Percentiles rank a stretch among this genome's conserved stretches.
Conservation (phyloP, 139 green algal species). For the Coelastrella sp. region DNA sequence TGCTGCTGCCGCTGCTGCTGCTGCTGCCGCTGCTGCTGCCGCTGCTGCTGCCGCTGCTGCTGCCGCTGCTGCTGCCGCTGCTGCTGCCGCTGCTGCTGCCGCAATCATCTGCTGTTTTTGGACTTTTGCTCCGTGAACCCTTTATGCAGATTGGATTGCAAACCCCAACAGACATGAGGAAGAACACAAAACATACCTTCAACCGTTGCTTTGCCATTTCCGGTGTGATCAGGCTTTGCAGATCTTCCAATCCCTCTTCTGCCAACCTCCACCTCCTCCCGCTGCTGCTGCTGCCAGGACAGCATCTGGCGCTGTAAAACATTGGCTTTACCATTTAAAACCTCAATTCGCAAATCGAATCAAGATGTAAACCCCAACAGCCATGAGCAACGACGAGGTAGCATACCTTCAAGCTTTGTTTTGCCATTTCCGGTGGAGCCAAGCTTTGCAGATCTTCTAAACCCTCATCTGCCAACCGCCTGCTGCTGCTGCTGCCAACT, state of each 20-base stretch:
- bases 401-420: constrained; percentile 4
- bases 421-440: constrained; percentile 20
- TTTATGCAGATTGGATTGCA: background rate
- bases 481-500: background rate
- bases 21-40: background rate
- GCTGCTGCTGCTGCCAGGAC: constrained; percentile 3
- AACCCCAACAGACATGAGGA: background rate
- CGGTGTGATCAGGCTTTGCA: background rate
- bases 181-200: background rate
- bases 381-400: background rate
- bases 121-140: too few relatives aligned
- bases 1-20: background rate
- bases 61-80: background rate
- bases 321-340: too few relatives aligned
- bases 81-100: too few relatives aligned
- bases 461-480: background rate
- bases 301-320: too few relatives aligned
- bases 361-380: background rate
- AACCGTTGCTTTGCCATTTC: too few relatives aligned
- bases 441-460: constrained; percentile 20
- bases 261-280: background rate
- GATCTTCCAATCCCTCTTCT: background rate
- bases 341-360: background rate
- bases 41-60: constrained; percentile 7
- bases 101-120: too few relatives aligned